Percentiles rank a stretch among this genome's conserved stretches.
Conservation (phyloP, 2,329 filamentous ascomycete species). For the Hypoxylon sp. region DNA sequence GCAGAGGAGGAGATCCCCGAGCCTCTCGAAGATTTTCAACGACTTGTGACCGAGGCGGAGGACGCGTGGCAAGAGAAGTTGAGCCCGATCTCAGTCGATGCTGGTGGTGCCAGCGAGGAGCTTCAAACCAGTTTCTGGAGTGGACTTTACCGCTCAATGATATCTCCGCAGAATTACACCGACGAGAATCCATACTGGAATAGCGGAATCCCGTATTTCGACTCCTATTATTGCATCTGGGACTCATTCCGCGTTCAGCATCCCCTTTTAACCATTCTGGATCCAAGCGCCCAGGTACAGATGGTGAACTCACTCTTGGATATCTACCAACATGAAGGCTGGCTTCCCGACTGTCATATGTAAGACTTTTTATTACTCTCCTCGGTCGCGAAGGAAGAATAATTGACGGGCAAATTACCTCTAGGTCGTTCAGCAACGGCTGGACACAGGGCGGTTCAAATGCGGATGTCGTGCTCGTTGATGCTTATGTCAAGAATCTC, state of each 20-base stretch:
- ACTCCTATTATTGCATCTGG: constrained; percentile 67
- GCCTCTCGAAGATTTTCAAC: constrained; percentile 66
- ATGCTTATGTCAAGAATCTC: constrained; percentile 70
- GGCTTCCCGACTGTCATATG: constrained; percentile 75
- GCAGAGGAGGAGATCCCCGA: constrained; percentile 69
- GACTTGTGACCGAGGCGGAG: constrained; percentile 58
- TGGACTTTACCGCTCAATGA: constrained; percentile 67
- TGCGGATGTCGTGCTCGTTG: constrained; percentile 69
- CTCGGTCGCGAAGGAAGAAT: background rate
- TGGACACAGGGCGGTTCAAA: constrained; percentile 75
- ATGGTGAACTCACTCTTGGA: constrained; percentile 72
- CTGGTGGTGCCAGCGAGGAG: constrained; percentile 57
- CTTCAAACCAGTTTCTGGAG: constrained; percentile 69
- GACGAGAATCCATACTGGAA: constrained; percentile 71
- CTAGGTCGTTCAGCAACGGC: constrained; percentile 49
- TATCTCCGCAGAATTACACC: constrained; percentile 72
- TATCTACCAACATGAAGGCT: constrained; percentile 71
- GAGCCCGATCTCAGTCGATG: constrained; percentile 59
- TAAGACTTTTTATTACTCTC: constrained; percentile 53
- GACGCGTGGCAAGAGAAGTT: constrained; percentile 67
- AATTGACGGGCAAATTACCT: background rate
- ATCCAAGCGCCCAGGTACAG: constrained; percentile 65
- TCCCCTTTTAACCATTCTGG: constrained; percentile 69
- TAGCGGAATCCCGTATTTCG: constrained; percentile 69
- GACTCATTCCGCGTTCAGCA: constrained; percentile 70